phyloP scores from a whole-genome alignment of 768 basidiomycete genomes.

The Naganishia vishniacii region DNA sequence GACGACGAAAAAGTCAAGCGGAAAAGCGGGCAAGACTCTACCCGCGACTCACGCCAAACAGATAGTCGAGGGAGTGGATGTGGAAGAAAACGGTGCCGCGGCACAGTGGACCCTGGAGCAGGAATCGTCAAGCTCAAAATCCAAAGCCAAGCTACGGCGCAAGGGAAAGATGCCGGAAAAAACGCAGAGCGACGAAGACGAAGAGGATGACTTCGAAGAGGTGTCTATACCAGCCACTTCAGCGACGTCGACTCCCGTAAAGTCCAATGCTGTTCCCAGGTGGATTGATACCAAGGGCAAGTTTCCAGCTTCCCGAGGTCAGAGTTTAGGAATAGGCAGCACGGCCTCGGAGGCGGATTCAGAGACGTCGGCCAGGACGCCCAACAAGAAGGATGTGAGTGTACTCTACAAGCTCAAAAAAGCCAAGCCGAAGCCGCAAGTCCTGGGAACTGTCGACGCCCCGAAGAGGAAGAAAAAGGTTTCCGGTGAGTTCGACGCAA shows the following conservation, averaged over 20 bases:
- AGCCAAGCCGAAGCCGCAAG: conserved; percentile 58
- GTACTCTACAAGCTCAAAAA: conserved; percentile 48
- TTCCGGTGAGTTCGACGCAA: conserved; percentile 28
- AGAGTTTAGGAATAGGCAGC: conserved; percentile 1
- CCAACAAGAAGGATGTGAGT: conserved; percentile 13
- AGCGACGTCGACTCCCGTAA: conserved; percentile 12
- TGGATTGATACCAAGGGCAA: conserved; percentile 5
- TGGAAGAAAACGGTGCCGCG: not conserved
- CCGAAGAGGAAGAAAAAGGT: conserved; percentile 37
- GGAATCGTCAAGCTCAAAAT: not conserved
- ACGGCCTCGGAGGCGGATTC: conserved; percentile 18
- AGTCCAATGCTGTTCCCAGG: not conserved
- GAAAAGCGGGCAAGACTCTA: not conserved
- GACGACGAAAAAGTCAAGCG: conserved; percentile 31
- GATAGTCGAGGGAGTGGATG: conserved; percentile 29
- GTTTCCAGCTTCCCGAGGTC: conserved; percentile 14
- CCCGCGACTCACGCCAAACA: not conserved
- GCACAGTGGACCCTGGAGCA: not conserved
- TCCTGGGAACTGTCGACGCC: conserved; percentile 36
- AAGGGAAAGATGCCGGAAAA: conserved; percentile 34
- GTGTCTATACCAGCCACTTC: conserved; percentile 38
- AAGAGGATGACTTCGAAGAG: conserved; percentile 39
- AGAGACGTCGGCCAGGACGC: conserved; percentile 4
- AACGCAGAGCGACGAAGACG: conserved; percentile 36
- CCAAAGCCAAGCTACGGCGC: conserved; percentile 10